These are phyloP conservation scores for Craspedostauros australis DNA, from an alignment of 108 stramenopile species.

Conservation along the genomic window DNA sequence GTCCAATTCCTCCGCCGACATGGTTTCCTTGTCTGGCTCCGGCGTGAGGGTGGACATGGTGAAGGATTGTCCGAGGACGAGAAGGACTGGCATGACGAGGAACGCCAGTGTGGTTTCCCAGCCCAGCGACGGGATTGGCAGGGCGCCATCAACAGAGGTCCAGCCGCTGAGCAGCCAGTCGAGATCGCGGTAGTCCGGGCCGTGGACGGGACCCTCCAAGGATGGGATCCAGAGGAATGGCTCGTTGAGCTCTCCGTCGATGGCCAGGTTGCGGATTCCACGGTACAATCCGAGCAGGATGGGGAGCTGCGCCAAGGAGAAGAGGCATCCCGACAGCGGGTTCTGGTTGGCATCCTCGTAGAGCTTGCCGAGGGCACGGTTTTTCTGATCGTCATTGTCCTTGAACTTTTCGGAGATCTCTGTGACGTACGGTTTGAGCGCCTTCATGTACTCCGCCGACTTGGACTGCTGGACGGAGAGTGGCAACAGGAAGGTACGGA, in stretches of 20 bases:
- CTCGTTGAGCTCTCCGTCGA: slow-evolving; percentile 80
- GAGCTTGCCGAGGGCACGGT: slow-evolving; percentile 84
- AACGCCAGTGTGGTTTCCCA: slow-evolving; percentile 92
- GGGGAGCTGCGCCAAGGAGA: slow-evolving; percentile 85
- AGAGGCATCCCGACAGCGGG: slow-evolving; percentile 91
- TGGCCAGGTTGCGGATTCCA: slow-evolving; percentile 76
- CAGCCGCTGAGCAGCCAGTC: slow-evolving; percentile 78
- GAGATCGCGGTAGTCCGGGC: slow-evolving; percentile 68
- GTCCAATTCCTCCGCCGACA: slow-evolving; percentile 56
- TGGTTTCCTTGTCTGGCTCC: slow-evolving; percentile 66
- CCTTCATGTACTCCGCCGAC: slow-evolving; percentile 85
- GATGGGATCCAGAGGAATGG: slow-evolving; percentile 94
- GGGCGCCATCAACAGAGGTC: slow-evolving; percentile 37
- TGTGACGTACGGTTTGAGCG: slow-evolving; percentile 79
- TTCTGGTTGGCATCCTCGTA: slow-evolving; percentile 91
- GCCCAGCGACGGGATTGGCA: slow-evolving; percentile 64
- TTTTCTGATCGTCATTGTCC: slow-evolving; percentile 81
- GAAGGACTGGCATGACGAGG: slow-evolving; percentile 83
- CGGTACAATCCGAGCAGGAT: slow-evolving; percentile 93
- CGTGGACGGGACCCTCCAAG: slow-evolving; percentile 87
- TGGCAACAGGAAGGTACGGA: slow-evolving; percentile 81
- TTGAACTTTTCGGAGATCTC: slow-evolving; percentile 89
- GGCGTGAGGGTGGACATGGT: slow-evolving; percentile 80
- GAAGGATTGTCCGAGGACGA: slow-evolving; percentile 82
- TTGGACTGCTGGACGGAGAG: slow-evolving; percentile 87